Evolutionary conservation across 2,329 filamentous ascomycete genomes (phyloP).

Genomic region (Scedosporium boydii): DNA sequence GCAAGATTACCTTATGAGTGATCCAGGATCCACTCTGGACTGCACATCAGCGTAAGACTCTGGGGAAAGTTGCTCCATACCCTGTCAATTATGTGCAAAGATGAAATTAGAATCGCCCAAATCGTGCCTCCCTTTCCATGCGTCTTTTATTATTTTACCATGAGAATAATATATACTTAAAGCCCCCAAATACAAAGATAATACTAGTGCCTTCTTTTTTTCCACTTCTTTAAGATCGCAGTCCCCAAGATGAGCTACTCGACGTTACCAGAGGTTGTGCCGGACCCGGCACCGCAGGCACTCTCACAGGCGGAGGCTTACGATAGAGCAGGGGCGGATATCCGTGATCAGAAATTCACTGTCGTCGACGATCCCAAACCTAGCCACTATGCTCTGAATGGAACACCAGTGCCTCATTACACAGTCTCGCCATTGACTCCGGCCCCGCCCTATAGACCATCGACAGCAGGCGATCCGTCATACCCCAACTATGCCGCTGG

Average conservation of each 20-base stretch:
- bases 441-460: neutral
- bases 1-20: neutral
- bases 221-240: neutral
- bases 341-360: slow-evolving; percentile 1
- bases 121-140: neutral
- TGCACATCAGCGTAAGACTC: neutral
- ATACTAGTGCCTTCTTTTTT: neutral
- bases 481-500: neutral
- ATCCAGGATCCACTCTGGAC: no score
- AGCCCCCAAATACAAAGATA: no score
- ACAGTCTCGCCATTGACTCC: neutral
- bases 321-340: slow-evolving; percentile 1
- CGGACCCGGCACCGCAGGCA: slow-evolving; percentile 4
- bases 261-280: slow-evolving; percentile 8
- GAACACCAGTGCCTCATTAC: neutral
- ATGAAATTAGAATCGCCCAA: neutral
- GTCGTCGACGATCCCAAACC: neutral
- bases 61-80: neutral
- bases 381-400: neutral
- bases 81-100: neutral
- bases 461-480: neutral
- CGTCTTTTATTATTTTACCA: neutral
- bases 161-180: neutral
- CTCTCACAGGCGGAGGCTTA: neutral
- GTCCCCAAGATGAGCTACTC: slow-evolving; percentile 1